These are phyloP conservation scores for Tuber aestivum DNA, from an alignment of 495 filamentous ascomycete species.

Conservation along the genomic window DNA sequence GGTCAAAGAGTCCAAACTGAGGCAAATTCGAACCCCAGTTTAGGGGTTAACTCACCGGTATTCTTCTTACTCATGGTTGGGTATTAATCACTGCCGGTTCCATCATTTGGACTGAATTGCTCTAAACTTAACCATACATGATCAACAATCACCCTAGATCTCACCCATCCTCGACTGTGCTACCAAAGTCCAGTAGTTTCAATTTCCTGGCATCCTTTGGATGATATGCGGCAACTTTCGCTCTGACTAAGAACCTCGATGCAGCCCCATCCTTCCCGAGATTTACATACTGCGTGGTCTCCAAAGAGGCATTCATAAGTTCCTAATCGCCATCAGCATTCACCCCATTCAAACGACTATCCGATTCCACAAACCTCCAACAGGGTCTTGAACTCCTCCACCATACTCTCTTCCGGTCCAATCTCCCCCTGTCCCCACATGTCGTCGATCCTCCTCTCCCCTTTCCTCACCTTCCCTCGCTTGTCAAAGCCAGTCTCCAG, in stretches of 20 bases:
- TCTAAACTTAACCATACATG: not conserved
- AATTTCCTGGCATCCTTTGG: conserved; percentile 71
- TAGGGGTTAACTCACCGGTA: not conserved
- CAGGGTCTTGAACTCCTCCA: conserved; percentile 53
- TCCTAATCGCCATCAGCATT: conserved; percentile 13
- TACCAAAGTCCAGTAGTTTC: conserved; percentile 77
- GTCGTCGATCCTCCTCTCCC: conserved; percentile 51
- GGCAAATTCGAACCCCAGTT: not conserved
- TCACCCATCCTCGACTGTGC: conserved; percentile 57
- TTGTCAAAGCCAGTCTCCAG: conserved; percentile 45
- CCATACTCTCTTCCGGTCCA: conserved; percentile 61
- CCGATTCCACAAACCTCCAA: conserved; percentile 50
- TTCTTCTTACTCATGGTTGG: not conserved
- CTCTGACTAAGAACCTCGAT: conserved; percentile 73
- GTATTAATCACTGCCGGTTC: not conserved
- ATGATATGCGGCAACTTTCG: conserved; percentile 80
- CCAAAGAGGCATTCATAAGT: conserved; percentile 40
- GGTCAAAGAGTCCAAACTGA: not conserved
- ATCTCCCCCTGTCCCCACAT: conserved; percentile 60
- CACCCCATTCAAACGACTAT: conserved; percentile 40
- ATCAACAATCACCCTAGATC: not conserved
- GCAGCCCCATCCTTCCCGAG: conserved; percentile 71
- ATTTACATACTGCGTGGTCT: conserved; percentile 58
- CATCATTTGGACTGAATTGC: not conserved
- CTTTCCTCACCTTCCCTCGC: conserved; percentile 42